Percentiles rank a stretch among this genome's conserved stretches.
Evolutionary conservation across 768 basidiomycete species (phyloP).

Genomic region (Russula abietina): DNA sequence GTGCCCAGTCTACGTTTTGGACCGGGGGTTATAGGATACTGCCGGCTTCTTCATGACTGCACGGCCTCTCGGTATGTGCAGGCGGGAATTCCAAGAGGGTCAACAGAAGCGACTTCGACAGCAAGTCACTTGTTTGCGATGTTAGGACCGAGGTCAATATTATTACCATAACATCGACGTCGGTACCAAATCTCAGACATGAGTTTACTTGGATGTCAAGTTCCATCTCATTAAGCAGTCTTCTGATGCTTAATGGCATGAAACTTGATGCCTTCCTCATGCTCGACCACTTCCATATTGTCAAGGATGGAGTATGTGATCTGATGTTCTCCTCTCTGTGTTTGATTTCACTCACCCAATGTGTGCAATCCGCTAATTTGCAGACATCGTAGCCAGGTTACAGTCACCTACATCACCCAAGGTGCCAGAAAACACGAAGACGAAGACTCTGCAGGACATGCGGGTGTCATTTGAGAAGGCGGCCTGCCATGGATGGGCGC

Average conservation of each 20-base stretch:
- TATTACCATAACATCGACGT: no score
- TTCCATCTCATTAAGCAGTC: no score
- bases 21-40: slow-evolving; percentile 32
- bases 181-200: no score
- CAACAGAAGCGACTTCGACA: no score
- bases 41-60: slow-evolving; percentile 33
- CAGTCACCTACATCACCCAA: slow-evolving; percentile 84
- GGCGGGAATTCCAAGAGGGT: no score
- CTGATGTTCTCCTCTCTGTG: neutral
- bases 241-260: no score
- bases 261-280: slow-evolving; percentile 86
- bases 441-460: slow-evolving; percentile 85
- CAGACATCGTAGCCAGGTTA: slow-evolving; percentile 82
- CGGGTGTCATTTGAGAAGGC: slow-evolving; percentile 66
- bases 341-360: neutral
- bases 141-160: no score
- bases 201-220: no score
- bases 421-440: slow-evolving; percentile 83
- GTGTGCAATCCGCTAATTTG: no score
- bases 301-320: slow-evolving; percentile 54
- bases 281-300: slow-evolving; percentile 76
- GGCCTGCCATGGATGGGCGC: slow-evolving; percentile 97
- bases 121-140: no score
- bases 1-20: neutral
- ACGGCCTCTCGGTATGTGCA: no score